Base-by-base conservation (phyloP, 1,284 basidiomycete genomes). In the Rhodofomes roseus region DNA sequence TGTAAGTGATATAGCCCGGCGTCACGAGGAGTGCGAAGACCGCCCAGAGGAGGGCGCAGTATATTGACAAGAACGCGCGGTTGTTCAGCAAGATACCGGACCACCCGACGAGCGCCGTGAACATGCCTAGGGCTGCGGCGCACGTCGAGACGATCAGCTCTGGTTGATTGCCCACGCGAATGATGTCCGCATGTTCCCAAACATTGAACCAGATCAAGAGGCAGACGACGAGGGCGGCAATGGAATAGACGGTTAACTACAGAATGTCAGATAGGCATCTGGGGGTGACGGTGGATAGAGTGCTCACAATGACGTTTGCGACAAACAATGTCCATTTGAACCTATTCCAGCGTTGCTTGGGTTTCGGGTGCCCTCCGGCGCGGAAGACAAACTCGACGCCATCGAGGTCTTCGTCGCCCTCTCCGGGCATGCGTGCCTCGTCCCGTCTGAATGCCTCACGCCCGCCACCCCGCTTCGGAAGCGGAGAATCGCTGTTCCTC, bases 31-130 rank as follows among this genome's bases (percentile, higher is more conserved):
- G 71, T n/a, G 76, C 81, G 64, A 87, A 81, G 63, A 77, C 79
- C 66, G 81, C 68, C 85, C 85, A 87, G 58, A 85, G 79, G 40
- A 85, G 69, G 63, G 85, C 70, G 25, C 78, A 80, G 72, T 85
- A 87, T 44, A 81, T 71, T 54, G 83, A 81, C 59, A 86, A 76
- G 79, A 87, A 87, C 16, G 82, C 73, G 54, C 85, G 83, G 70
- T 84, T 85, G 78, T 87, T 87, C 67, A 87, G 80, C 22, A 87
- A 73, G 66, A 86, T 81, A 59, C 85, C 85, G 46, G 82, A 77
- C 78, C 80, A 86, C 62, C 85, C 85, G 65, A 86, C 74, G 48
- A 86, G 73, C 4, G 83, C 78, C 20, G 84, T 85, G 59, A 85
- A 70, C 56, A 83, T 69, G 56, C 76, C 79, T 40, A 85, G 64